These are phyloP conservation scores for Phytophthora parvispora DNA, from an alignment of 352 stramenopile genomes.

Conservation along the genomic window DNA sequence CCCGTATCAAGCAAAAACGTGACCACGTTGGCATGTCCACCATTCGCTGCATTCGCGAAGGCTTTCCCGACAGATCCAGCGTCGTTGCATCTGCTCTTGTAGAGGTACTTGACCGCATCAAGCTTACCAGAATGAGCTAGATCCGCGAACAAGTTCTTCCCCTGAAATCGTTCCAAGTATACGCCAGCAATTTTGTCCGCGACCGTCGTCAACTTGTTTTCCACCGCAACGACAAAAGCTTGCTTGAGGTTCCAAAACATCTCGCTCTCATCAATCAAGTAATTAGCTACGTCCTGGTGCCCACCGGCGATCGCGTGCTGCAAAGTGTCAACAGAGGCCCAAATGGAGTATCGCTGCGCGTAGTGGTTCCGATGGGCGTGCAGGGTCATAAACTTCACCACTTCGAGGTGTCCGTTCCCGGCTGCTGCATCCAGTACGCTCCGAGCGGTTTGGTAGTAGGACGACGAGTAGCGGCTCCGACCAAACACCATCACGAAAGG, in stretches of 20 bases:
- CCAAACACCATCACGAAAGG: background rate
- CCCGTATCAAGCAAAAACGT: background rate
- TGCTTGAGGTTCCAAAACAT: background rate
- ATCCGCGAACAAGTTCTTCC: background rate
- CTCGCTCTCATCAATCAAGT: background rate
- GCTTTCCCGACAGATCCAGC: background rate
- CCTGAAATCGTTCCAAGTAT: background rate
- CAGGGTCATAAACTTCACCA: background rate
- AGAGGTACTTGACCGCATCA: background rate
- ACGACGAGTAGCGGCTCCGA: background rate
- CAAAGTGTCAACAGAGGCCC: background rate
- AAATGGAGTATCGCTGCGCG: background rate
- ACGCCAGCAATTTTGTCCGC: background rate
- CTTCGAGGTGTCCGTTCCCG: background rate
- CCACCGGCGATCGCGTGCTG: conserved; percentile 15
- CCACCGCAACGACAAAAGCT: background rate
- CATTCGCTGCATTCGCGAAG: background rate
- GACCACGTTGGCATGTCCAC: background rate
- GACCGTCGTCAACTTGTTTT: background rate
- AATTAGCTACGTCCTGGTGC: conserved; percentile 22
- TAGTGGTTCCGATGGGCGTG: background rate
- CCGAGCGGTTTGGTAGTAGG: background rate
- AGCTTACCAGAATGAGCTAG: background rate
- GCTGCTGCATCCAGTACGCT: background rate
- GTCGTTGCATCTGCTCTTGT: background rate